Conservation (phyloP, 2,329 filamentous ascomycete genomes). For the Alternaria sp. region DNA sequence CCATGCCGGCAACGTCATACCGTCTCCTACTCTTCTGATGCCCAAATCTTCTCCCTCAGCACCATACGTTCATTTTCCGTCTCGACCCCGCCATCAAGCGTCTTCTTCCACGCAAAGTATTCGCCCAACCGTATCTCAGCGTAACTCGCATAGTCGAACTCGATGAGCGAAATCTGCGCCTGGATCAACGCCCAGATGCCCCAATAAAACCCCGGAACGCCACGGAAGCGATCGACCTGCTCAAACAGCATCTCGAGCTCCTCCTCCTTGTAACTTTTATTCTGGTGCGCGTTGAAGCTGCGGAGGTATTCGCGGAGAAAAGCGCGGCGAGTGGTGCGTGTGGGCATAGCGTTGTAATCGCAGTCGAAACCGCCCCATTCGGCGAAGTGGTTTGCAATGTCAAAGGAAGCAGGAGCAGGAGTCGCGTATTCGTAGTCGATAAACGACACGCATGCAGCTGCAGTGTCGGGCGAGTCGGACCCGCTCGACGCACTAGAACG, state of each 20-base stretch:
- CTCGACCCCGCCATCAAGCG: constrained; percentile 69
- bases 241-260: constrained; percentile 73
- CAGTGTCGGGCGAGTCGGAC: constrained; percentile 37
- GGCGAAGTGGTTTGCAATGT: constrained; percentile 96
- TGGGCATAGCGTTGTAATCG: constrained; percentile 84
- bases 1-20: neutral
- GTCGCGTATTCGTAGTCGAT: constrained; percentile 99
- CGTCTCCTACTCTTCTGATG: constrained; percentile 55
- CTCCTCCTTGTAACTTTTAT: constrained; percentile 52
- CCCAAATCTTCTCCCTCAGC: constrained; percentile 82
- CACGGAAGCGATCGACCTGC: constrained; percentile 87
- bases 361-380: constrained; percentile 99
- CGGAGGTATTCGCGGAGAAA: constrained; percentile 86
- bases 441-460: constrained; percentile 60
- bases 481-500: constrained; percentile 41
- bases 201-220: constrained; percentile 87
- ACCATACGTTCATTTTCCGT: constrained; percentile 62
- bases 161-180: constrained; percentile 89
- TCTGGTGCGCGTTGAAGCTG: constrained; percentile 64
- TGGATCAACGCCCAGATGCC: constrained; percentile 97
- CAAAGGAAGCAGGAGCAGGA: constrained; percentile 91
- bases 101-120: constrained; percentile 90
- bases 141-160: constrained; percentile 95
- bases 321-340: constrained; percentile 72
- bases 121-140: constrained; percentile 85